phyloP scores from a whole-genome alignment of 2,329 filamentous ascomycete species.

The Penicillium sp. region DNA sequence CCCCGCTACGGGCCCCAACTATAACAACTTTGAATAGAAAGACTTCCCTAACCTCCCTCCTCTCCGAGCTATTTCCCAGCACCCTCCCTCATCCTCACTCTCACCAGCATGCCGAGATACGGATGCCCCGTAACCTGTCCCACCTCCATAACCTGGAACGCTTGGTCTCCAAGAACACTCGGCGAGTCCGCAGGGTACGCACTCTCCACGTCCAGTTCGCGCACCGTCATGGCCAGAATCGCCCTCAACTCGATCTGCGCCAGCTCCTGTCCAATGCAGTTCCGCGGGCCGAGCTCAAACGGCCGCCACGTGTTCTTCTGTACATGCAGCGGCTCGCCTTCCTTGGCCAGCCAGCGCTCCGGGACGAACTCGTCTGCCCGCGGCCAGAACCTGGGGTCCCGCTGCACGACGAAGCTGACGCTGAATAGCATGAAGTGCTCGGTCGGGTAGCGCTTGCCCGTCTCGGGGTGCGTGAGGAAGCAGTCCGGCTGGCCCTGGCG shows the following conservation, averaged over 20 bases:
- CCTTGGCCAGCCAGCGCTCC: conserved; percentile 30
- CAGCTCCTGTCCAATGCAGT: conserved; percentile 52
- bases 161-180: background rate
- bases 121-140: background rate
- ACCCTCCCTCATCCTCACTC: background rate
- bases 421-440: conserved; percentile 15
- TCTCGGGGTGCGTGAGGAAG: conserved; percentile 5
- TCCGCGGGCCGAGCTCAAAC: conserved; percentile 50
- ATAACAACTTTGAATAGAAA: too few relatives aligned
- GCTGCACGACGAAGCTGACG: conserved; percentile 19
- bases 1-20: too few relatives aligned
- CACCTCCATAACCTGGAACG: conserved; percentile 1
- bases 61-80: too few relatives aligned
- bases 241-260: conserved; percentile 44
- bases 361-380: conserved; percentile 18
- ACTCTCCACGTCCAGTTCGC: conserved; percentile 1
- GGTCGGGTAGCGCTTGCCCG: conserved; percentile 12
- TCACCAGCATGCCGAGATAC: background rate
- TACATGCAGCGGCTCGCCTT: conserved; percentile 17
- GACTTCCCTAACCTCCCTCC: too few relatives aligned
- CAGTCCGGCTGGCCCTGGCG: conserved; percentile 2
- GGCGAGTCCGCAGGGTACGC: background rate
- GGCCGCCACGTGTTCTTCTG: conserved; percentile 47
- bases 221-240: conserved; percentile 15
- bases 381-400: conserved; percentile 33